Evolutionary conservation across 176 grass and related monocot genomes (phyloP).

Genomic region (Avena eriantha): DNA sequence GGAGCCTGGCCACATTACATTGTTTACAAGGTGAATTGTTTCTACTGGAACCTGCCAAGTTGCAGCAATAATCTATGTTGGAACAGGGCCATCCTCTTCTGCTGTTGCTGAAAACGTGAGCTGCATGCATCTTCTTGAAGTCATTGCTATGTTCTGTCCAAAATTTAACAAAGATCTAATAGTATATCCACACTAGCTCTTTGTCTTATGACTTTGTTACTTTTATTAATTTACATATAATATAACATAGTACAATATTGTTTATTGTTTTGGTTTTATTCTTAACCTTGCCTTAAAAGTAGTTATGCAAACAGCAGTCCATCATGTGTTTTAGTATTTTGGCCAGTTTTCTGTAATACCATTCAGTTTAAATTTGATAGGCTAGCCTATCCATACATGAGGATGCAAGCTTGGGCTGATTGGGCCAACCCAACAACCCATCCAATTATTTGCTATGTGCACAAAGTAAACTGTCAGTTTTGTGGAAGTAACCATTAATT

Average conservation of each 20-base stretch:
- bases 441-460: constrained; percentile 1
- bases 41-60: neutral
- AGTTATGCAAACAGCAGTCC: neutral
- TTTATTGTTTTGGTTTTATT: constrained; percentile 13
- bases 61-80: constrained; percentile 6
- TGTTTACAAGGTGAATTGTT: constrained; percentile 11
- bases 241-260: neutral
- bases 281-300: neutral
- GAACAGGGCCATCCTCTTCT: constrained; percentile 8
- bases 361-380: constrained; percentile 16
- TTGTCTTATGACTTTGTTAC: neutral
- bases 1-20: constrained; percentile 19
- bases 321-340: neutral
- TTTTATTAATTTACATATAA: neutral
- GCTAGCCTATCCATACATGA: neutral
- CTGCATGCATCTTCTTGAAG: neutral
- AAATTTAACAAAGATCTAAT: constrained; percentile 23
- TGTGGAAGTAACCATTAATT: neutral
- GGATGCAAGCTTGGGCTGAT: constrained; percentile 28
- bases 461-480: constrained; percentile 4
- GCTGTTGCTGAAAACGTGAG: neutral
- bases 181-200: constrained; percentile 10
- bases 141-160: constrained; percentile 4
- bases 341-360: neutral
- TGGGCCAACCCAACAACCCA: constrained; percentile 7